Evolutionary conservation across 768 basidiomycete species (phyloP), one percentile per base, ranked within the genome.

Genomic region (Mycena galericulata): DNA sequence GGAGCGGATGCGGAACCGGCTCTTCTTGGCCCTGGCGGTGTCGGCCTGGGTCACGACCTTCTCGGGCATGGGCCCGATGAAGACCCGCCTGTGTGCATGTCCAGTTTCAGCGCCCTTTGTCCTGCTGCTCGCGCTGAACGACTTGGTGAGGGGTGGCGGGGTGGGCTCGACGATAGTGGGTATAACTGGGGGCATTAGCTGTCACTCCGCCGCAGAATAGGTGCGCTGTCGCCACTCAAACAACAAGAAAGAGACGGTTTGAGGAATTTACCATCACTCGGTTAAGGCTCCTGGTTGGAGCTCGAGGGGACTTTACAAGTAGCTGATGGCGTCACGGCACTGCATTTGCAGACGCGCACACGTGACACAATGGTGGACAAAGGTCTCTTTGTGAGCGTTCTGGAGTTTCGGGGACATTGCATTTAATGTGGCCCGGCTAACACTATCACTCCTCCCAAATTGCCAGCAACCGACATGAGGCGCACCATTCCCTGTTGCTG

Each of bases 41-140:
- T 87, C 83, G 49, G 80, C 78, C 56, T 76, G 78, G 4, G 79
- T 79, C 61, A 88, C 78, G 62, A 88, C 82, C 62, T 84, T 87
- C 74, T 90, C 89, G 15, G 92, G 93, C 82, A 94, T 85, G 4
- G 93, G 91, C 0, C 94, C 94, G 47, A 95, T 82, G 78, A 94
- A 94, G 58, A 90, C 77, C 32, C 94, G 86, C 61, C 45, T 46
- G 24, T 64, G 70, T 10, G 38, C 34, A 27, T 83, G 82, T 66
- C 72, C 76, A 76, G 85, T 81, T n/a, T 68, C 67, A 32, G 9
- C 18, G 51, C 51, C 20, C 18, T 12, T 40, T 61, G 47, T 53
- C 14, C 27, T 65, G 54, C 45, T 41, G n/a, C 57, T 32, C 7
- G 45, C 50, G 56, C 40, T 47, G 30, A 22, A 18, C 26, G 57